Evolutionary conservation across 2,329 filamentous ascomycete species (phyloP).

Genomic region (Pezicula carpinea): DNA sequence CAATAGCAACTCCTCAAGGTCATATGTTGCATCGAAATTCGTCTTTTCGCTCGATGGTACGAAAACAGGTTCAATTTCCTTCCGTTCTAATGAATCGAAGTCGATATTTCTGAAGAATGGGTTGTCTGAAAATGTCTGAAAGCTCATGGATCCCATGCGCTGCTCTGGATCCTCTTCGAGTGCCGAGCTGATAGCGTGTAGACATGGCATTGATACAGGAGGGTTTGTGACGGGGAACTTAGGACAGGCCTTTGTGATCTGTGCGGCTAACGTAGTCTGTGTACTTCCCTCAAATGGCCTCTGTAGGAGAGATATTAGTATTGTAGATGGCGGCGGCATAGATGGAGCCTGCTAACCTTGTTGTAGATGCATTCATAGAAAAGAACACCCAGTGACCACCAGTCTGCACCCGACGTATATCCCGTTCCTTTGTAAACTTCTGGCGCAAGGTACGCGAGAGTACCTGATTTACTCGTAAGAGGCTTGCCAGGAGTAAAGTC

Average conservation of each 20-base stretch:
- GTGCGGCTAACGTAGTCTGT: conserved; percentile 72
- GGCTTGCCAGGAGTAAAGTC: conserved; percentile 80
- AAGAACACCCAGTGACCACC: conserved; percentile 97
- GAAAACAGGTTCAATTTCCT: conserved; percentile 88
- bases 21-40: conserved; percentile 98
- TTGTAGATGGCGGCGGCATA: not conserved
- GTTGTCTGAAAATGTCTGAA: conserved; percentile 79
- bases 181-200: conserved; percentile 82
- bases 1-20: conserved; percentile 85
- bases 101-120: conserved; percentile 86
- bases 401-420: conserved; percentile 87
- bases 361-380: conserved; percentile 99
- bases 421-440: conserved; percentile 91
- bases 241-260: conserved; percentile 76
- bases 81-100: conserved; percentile 78
- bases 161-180: conserved; percentile 75
- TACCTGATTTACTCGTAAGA: conserved; percentile 93
- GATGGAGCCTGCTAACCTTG: conserved; percentile 57
- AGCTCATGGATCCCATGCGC: conserved; percentile 77
- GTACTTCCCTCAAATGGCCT: conserved; percentile 89
- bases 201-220: conserved; percentile 79
- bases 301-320: conserved; percentile 37
- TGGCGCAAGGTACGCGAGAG: conserved; percentile 88
- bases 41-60: conserved; percentile 94
- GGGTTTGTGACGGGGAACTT: conserved; percentile 91